Conservation (phyloP, 2,329 filamentous ascomycete species). For the Exophiala calicioides region DNA sequence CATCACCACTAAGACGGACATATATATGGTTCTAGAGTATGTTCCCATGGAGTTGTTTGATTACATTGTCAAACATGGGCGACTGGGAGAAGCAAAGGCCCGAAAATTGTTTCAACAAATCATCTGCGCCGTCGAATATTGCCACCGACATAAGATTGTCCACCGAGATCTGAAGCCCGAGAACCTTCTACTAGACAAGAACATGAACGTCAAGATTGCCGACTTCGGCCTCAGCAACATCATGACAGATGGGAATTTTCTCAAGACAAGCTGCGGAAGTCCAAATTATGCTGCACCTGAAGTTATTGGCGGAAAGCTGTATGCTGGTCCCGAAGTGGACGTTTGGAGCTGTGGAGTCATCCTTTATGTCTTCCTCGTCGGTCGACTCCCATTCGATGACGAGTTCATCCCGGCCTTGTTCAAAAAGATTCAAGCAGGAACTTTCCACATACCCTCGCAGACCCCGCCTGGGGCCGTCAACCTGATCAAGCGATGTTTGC, state of each 20-base stretch:
- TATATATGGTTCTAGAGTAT: constrained; percentile 99
- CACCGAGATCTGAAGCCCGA: constrained; percentile 97
- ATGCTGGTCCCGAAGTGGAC: constrained; percentile 95
- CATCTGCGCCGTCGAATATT: constrained; percentile 97
- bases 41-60: constrained; percentile 96
- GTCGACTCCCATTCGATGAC: constrained; percentile 87
- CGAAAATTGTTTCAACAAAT: constrained; percentile 99
- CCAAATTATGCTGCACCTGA: constrained; percentile 98
- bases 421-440: constrained; percentile 94
- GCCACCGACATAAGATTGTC: constrained; percentile 97
- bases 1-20: constrained; percentile 90
- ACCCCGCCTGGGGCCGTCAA: constrained; percentile 79
- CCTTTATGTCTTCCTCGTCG: constrained; percentile 65
- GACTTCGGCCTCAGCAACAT: constrained; percentile 99
- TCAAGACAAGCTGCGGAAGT: constrained; percentile 97
- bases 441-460: constrained; percentile 89
- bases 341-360: constrained; percentile 73
- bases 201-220: constrained; percentile 98
- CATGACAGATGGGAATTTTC: constrained; percentile 98
- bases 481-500: constrained; percentile 84
- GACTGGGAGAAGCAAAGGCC: constrained; percentile 88
- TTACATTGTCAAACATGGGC: constrained; percentile 92
- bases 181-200: constrained; percentile 90
- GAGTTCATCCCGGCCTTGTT: constrained; percentile 97
- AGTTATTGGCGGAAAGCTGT: constrained; percentile 96